Evolutionary conservation across 192 early-diverging fungal genomes (phyloP).

Genomic region (Coemansia sp.): DNA sequence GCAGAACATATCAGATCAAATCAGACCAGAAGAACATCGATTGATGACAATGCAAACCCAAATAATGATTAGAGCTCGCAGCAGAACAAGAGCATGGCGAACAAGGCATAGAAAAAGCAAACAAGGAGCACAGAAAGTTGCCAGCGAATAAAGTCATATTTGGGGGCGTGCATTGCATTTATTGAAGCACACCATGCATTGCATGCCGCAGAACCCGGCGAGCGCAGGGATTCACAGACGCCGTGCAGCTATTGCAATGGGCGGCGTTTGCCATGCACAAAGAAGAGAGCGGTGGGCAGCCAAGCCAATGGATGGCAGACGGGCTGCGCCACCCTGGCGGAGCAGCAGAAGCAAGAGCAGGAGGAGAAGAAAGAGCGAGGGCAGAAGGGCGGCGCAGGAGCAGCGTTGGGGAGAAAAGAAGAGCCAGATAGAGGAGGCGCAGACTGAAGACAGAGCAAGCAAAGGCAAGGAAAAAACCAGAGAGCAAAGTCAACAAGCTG

Average conservation of each 20-base stretch:
- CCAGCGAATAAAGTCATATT: constrained; percentile 2
- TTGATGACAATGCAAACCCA: too few relatives aligned
- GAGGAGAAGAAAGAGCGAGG: not conserved
- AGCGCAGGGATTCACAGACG: not conserved
- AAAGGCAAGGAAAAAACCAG: too few relatives aligned
- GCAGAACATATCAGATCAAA: not conserved
- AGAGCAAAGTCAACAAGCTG: too few relatives aligned
- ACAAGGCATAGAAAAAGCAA: too few relatives aligned
- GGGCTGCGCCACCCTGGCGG: not conserved
- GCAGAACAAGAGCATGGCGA: not conserved
- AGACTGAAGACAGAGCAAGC: too few relatives aligned
- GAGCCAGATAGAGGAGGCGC: too few relatives aligned
- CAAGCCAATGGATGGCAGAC: not conserved
- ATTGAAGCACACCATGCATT: not conserved
- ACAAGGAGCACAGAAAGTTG: not conserved
- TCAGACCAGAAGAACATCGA: too few relatives aligned
- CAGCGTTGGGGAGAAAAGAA: too few relatives aligned
- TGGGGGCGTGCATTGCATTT: constrained; percentile 5
- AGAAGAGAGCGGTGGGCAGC: not conserved
- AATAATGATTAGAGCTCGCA: not conserved
- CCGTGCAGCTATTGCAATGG: not conserved
- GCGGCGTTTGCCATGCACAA: too few relatives aligned
- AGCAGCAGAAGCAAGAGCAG: not conserved
- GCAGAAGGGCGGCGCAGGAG: too few relatives aligned
- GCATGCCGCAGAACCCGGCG: not conserved